phyloP scores from a whole-genome alignment of 129 eudicot species.

The Helianthus tuberosus region DNA sequence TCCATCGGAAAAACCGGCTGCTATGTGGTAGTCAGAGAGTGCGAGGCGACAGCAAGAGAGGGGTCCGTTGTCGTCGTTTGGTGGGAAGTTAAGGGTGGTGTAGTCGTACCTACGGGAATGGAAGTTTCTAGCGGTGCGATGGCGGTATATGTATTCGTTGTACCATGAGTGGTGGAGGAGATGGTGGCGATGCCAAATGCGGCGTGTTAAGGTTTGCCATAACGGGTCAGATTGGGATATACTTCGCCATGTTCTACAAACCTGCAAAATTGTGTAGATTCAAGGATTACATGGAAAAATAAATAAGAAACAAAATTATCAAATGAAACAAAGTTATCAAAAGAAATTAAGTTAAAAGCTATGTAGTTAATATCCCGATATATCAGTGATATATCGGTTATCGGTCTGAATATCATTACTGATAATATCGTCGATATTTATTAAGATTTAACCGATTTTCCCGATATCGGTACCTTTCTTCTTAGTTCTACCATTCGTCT shows the following conservation, averaged over 20 bases:
- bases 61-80: conserved; percentile 37
- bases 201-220: conserved; percentile 77
- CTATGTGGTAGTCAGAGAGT: conserved; percentile 64
- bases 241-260: conserved; percentile 87
- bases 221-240: conserved; percentile 75
- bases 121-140: conserved; percentile 72
- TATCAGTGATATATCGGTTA: too few relatives aligned
- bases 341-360: too few relatives aligned
- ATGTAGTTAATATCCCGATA: too few relatives aligned
- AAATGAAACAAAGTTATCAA: too few relatives aligned
- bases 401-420: too few relatives aligned
- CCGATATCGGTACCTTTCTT: too few relatives aligned
- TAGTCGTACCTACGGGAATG: conserved; percentile 43
- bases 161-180: conserved; percentile 68
- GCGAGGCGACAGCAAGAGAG: conserved; percentile 80
- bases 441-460: too few relatives aligned
- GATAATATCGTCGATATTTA: too few relatives aligned
- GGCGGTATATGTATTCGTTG: conserved; percentile 70
- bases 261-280: conserved; percentile 40
- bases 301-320: too few relatives aligned
- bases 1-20: conserved; percentile 93
- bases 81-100: conserved; percentile 50
- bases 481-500: too few relatives aligned
- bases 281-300: too few relatives aligned
- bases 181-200: conserved; percentile 61